Evolutionary conservation across 192 early-diverging fungal species (phyloP).

Genomic region (Linnemannia elongata): DNA sequence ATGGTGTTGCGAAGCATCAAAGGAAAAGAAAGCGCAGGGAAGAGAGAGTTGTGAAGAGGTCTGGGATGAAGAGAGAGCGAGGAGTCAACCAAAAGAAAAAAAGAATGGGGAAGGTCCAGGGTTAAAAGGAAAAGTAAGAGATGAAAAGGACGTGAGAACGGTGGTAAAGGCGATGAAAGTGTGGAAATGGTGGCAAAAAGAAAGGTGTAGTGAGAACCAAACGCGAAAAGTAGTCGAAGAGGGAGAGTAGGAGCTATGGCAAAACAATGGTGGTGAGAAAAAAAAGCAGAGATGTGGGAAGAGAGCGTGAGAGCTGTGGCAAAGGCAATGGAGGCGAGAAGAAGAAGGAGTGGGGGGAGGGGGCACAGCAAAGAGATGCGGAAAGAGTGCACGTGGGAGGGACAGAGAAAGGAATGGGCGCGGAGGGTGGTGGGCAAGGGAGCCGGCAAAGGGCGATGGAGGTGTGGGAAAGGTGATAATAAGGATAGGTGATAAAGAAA

Average conservation of each 20-base stretch:
- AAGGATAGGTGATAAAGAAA: no score
- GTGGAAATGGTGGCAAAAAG: not conserved
- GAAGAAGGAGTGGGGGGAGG: no score
- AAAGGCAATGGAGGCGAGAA: no score
- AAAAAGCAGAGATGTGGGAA: no score
- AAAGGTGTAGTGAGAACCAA: not conserved
- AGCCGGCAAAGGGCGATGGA: not conserved
- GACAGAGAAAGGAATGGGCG: not conserved
- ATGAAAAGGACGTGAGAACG: constrained; percentile 1
- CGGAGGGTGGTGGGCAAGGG: not conserved
- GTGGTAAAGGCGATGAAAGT: not conserved
- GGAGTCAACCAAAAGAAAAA: not conserved
- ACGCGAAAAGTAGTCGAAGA: not conserved
- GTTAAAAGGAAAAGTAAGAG: constrained; percentile 1
- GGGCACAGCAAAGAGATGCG: not conserved
- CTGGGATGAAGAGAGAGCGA: not conserved
- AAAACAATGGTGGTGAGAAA: no score
- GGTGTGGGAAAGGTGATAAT: not conserved
- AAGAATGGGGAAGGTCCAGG: not conserved
- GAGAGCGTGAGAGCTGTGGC: no score
- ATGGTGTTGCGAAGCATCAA: constrained; percentile 33
- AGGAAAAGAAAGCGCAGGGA: not conserved
- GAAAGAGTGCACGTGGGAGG: not conserved
- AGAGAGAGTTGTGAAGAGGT: not conserved
- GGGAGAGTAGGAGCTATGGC: not conserved